A percentile compares a stretch with the other conserved stretches of the same genome.
phyloP scores from a whole-genome alignment of 2,329 filamentous ascomycete species.

The Diaporthe vexans region DNA sequence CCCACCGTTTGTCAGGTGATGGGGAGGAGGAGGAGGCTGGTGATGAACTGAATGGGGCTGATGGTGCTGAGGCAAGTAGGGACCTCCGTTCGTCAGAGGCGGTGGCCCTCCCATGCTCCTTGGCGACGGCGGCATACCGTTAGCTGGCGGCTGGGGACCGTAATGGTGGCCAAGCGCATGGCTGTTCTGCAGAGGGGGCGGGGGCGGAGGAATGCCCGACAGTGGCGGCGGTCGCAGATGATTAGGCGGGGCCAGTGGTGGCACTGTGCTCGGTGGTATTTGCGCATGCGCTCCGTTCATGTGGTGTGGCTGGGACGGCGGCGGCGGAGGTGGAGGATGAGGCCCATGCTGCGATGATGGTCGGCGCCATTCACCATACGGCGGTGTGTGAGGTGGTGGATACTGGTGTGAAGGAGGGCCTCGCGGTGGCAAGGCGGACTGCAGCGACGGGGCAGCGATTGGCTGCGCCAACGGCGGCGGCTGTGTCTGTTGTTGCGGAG shows the following conservation, averaged over 20 bases:
- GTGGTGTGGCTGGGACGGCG: conserved; percentile 44
- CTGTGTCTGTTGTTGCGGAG: conserved; percentile 41
- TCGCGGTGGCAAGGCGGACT: conserved; percentile 46
- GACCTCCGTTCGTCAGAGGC: conserved; percentile 54
- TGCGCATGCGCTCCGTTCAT: conserved; percentile 42
- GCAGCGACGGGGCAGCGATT: conserved; percentile 46
- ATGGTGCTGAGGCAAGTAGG: conserved; percentile 56
- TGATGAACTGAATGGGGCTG: conserved; percentile 44
- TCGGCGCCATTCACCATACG: conserved; percentile 66
- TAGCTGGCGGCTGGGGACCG: conserved; percentile 52
- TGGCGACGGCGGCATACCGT: conserved; percentile 64
- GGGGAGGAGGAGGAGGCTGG: conserved; percentile 51
- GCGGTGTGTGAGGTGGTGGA: conserved; percentile 53
- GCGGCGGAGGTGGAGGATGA: conserved; percentile 51
- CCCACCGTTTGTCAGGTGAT: conserved; percentile 55
- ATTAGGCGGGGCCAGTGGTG: conserved; percentile 49
- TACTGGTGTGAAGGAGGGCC: conserved; percentile 54
- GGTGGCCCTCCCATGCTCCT: conserved; percentile 60
- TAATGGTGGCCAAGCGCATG: conserved; percentile 48
- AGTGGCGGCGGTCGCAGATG: conserved; percentile 65
- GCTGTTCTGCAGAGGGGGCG: conserved; percentile 59
- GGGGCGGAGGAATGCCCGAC: conserved; percentile 56
- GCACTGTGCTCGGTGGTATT: conserved; percentile 44
- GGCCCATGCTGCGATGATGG: conserved; percentile 62
- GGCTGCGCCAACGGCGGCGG: conserved; percentile 45